Evolutionary conservation across 345 rosid species (phyloP).

Genomic region (Microthlaspi erraticum): DNA sequence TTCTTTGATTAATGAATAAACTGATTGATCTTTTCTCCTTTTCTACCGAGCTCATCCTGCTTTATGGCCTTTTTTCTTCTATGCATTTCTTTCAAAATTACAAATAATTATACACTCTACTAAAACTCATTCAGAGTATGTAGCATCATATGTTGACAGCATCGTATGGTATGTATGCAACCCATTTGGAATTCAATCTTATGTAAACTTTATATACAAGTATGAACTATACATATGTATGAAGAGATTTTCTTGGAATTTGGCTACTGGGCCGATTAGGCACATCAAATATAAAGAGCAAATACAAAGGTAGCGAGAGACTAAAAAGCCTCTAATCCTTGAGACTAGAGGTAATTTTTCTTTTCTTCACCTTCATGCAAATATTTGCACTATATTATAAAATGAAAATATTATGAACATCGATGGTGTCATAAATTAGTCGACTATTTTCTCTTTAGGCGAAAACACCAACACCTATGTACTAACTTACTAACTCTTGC

Average conservation of each 20-base stretch:
- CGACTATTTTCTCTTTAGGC: conserved; percentile 24
- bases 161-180: background rate
- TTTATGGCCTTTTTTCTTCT: too few species aligned
- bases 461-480: conserved; percentile 30
- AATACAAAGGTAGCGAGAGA: conserved; percentile 8
- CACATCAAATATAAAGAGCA: conserved; percentile 15
- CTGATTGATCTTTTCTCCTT: too few species aligned
- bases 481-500: conserved; percentile 31
- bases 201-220: background rate
- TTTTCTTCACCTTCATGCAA: conserved; percentile 16
- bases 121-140: too few species aligned
- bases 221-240: background rate
- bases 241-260: conserved; percentile 15
- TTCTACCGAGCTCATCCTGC: too few species aligned
- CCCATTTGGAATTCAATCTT: conserved; percentile 9
- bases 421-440: conserved; percentile 17
- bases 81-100: too few species aligned
- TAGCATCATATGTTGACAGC: too few species aligned
- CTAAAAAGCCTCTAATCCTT: conserved; percentile 6
- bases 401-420: conserved; percentile 26
- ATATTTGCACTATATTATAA: conserved; percentile 18
- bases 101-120: too few species aligned
- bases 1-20: too few species aligned
- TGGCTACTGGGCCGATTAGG: conserved; percentile 15
- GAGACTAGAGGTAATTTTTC: background rate